Percentiles rank a stretch among this genome's conserved stretches.
These are phyloP conservation scores for Wallemia mellicola DNA, from an alignment of 1,284 basidiomycete genomes.

Conservation along the genomic window DNA sequence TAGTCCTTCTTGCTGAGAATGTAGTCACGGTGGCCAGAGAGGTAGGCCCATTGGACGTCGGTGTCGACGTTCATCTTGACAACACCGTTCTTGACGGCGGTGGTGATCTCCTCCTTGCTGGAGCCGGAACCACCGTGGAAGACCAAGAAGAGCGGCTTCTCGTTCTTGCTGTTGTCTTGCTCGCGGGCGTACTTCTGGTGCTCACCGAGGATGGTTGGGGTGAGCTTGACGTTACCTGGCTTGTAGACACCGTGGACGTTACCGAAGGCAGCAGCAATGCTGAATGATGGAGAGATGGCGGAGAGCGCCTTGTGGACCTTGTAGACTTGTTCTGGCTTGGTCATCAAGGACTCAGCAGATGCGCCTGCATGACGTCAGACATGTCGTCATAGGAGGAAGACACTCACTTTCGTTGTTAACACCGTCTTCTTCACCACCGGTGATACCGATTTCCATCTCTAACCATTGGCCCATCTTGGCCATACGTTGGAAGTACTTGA, in stretches of 20 bases:
- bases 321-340: conserved; percentile 86
- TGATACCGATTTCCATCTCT: conserved; percentile 99
- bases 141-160: conserved; percentile 79
- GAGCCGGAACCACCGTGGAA: conserved; percentile 99
- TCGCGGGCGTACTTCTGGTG: conserved; percentile 55
- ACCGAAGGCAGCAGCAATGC: conserved; percentile 84
- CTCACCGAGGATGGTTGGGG: conserved; percentile 68
- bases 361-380: no score
- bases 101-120: conserved; percentile 79
- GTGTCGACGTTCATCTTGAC: conserved; percentile 96
- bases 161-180: conserved; percentile 34
- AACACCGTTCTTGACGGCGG: conserved; percentile 71
- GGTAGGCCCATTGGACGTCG: conserved; percentile 78
- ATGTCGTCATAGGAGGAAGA: no score
- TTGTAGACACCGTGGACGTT: conserved; percentile 94
- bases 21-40: conserved; percentile 62
- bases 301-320: conserved; percentile 64
- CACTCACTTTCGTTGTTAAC: conserved; percentile 97
- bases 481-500: conserved; percentile 88
- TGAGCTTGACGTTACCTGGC: conserved; percentile 71
- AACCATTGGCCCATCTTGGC: conserved; percentile 79
- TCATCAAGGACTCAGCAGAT: conserved; percentile 90
- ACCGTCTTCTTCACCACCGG: conserved; percentile 96
- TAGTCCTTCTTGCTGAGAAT: conserved; percentile 26
- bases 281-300: conserved; percentile 75